These are phyloP conservation scores for Salix brachista DNA, from an alignment of 345 rosid species.

Conservation along the genomic window DNA sequence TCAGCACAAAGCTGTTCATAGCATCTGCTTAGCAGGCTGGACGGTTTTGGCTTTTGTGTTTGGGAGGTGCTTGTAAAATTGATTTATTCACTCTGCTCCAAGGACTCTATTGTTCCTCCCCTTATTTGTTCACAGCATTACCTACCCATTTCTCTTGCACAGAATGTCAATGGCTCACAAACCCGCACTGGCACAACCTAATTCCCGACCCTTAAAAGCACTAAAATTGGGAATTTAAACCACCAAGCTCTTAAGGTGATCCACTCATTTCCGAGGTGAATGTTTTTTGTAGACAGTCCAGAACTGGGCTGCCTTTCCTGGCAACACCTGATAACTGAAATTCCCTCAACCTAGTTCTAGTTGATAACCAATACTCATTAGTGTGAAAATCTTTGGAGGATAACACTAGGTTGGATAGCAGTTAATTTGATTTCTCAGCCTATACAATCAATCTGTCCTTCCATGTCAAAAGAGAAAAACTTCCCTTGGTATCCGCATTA, in stretches of 20 bases:
- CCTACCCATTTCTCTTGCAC: neutral
- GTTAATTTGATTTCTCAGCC: neutral
- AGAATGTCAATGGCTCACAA: neutral
- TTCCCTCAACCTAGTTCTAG: neutral
- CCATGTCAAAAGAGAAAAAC: neutral
- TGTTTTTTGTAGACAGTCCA: neutral
- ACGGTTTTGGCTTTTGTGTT: neutral
- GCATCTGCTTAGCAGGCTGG: neutral
- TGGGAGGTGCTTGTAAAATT: neutral
- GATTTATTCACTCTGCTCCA: neutral
- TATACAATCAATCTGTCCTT: neutral
- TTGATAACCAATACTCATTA: neutral
- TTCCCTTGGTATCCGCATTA: neutral
- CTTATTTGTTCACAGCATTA: neutral
- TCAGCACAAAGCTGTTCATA: neutral
- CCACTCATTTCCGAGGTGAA: neutral
- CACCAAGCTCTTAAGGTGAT: neutral
- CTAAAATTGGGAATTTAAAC: neutral
- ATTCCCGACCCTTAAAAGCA: neutral
- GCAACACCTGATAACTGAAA: neutral
- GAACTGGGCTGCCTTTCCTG: neutral
- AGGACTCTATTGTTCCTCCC: neutral
- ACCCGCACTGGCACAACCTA: neutral
- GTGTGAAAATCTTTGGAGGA: neutral
- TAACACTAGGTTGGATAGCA: neutral